These are phyloP conservation scores for Termitomyces sp. DNA, from an alignment of 768 basidiomycete species.

Conservation along the genomic window DNA sequence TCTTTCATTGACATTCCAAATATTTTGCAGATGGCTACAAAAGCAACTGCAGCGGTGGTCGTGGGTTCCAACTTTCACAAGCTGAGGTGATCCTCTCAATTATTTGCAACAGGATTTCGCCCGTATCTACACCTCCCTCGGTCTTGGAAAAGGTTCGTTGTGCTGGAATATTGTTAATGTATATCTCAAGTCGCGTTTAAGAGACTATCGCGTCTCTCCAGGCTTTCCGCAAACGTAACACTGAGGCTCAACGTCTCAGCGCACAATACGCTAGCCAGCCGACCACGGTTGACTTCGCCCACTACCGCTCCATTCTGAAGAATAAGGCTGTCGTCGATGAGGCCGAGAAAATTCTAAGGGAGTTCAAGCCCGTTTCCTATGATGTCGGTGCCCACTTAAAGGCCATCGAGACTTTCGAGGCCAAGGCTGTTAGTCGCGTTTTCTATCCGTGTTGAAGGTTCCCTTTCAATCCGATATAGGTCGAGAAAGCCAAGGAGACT, in stretches of 20 bases:
- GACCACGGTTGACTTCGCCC: constrained; percentile 81
- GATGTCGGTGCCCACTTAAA: constrained; percentile 86
- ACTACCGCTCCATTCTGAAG: constrained; percentile 90
- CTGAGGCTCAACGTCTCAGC: constrained; percentile 76
- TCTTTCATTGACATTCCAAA: constrained; percentile 5
- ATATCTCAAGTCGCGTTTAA: constrained; percentile 22
- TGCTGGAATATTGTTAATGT: neutral
- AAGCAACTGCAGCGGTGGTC: constrained; percentile 64
- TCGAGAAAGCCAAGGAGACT: constrained; percentile 85
- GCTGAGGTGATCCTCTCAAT: neutral
- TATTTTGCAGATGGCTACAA: constrained; percentile 53
- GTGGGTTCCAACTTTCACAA: constrained; percentile 28
- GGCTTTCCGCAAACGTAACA: constrained; percentile 94
- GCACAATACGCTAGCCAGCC: constrained; percentile 61
- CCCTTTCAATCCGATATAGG: constrained; percentile 35
- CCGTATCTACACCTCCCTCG: constrained; percentile 76
- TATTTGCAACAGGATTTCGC: constrained; percentile 60
- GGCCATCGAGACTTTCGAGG: constrained; percentile 95
- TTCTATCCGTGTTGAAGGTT: neutral
- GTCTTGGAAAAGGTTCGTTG: constrained; percentile 78
- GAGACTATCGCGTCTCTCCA: constrained; percentile 89
- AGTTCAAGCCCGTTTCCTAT: constrained; percentile 93
- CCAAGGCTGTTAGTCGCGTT: constrained; percentile 68
- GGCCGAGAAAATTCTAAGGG: constrained; percentile 81
- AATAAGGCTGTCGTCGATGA: constrained; percentile 90